phyloP scores from a whole-genome alignment of 352 stramenopile genomes.

The Globisporangium cystogenes region DNA sequence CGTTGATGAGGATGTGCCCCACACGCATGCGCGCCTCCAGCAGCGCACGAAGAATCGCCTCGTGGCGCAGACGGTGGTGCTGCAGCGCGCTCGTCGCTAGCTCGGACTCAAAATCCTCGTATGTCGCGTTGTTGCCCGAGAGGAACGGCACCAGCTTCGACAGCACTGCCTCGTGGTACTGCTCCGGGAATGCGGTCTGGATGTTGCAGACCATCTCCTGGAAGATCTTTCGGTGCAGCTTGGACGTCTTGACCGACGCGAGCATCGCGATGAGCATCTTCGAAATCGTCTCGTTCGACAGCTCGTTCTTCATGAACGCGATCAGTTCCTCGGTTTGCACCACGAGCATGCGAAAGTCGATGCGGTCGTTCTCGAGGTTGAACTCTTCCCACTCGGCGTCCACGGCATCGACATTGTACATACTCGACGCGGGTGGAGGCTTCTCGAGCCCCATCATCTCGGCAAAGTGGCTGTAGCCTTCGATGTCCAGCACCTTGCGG shows the following conservation, averaged over 20 bases:
- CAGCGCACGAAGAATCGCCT: conserved; percentile 71
- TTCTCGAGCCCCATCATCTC: conserved; percentile 75
- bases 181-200: conserved; percentile 64
- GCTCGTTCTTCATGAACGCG: conserved; percentile 49
- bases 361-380: conserved; percentile 82
- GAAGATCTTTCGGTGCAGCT: conserved; percentile 85
- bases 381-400: conserved; percentile 85
- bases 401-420: conserved; percentile 26
- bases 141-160: conserved; percentile 71
- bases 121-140: conserved; percentile 70
- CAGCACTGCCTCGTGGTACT: conserved; percentile 56
- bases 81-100: conserved; percentile 51
- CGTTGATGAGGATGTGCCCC: conserved; percentile 77
- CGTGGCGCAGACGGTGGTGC: conserved; percentile 77
- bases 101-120: conserved; percentile 68
- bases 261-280: conserved; percentile 85
- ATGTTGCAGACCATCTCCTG: conserved; percentile 87
- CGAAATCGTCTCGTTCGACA: conserved; percentile 71
- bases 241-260: conserved; percentile 79
- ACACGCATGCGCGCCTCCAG: conserved; percentile 82
- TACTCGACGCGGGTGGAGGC: conserved; percentile 6
- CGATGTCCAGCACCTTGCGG: conserved; percentile 69
- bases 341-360: conserved; percentile 80
- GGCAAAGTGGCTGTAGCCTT: conserved; percentile 61
- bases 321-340: conserved; percentile 62